These are phyloP conservation scores for Chlamydomonas urium DNA, from an alignment of 139 green algal genomes.

Conservation along the genomic window DNA sequence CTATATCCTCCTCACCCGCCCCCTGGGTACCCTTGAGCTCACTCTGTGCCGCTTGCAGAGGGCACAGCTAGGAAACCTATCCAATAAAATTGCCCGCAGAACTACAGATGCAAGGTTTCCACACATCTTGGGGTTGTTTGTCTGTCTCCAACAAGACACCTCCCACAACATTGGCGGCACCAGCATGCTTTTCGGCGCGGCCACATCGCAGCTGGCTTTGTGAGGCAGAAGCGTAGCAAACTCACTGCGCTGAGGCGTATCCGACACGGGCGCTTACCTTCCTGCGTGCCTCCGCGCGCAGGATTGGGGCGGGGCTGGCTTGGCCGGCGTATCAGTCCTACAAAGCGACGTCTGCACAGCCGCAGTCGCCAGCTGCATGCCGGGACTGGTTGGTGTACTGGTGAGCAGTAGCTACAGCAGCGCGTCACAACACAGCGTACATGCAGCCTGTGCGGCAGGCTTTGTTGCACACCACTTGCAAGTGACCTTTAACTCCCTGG, in stretches of 20 bases:
- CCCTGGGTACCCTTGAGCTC: too few species aligned
- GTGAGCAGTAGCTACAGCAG: not conserved
- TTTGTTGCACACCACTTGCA: too few species aligned
- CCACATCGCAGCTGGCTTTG: not conserved
- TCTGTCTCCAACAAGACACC: too few species aligned
- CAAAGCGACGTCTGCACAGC: not conserved
- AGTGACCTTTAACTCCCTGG: too few species aligned
- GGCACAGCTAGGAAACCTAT: too few species aligned
- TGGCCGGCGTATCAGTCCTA: slow-evolving; percentile 13
- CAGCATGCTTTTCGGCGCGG: not conserved
- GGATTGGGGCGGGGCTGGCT: not conserved
- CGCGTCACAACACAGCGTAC: not conserved
- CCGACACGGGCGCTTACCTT: not conserved
- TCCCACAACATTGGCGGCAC: too few species aligned
- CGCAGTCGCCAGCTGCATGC: too few species aligned
- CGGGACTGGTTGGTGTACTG: slow-evolving; percentile 8
- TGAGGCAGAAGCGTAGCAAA: not conserved
- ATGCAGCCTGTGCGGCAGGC: not conserved
- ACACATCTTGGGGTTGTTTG: too few species aligned
- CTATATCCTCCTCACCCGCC: too few species aligned
- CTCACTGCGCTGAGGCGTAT: not conserved
- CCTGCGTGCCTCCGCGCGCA: not conserved
- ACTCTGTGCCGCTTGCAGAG: too few species aligned
- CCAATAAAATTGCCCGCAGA: too few species aligned
- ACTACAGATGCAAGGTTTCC: too few species aligned